Percentiles rank a stretch among this genome's conserved stretches.
phyloP scores from a whole-genome alignment of 495 filamentous ascomycete genomes.

The Aspergillus nanangensis region DNA sequence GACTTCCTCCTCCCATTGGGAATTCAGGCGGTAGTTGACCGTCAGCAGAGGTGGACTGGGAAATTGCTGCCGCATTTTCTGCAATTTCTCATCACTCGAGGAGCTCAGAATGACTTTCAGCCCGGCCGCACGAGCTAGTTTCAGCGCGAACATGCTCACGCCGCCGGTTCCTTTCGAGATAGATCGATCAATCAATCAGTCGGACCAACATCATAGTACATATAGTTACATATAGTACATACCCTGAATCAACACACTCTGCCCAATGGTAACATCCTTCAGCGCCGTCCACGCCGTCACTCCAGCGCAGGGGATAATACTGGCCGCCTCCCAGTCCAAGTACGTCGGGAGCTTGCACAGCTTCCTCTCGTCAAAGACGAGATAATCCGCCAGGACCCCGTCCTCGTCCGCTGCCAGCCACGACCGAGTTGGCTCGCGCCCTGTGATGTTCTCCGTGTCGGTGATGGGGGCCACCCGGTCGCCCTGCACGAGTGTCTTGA shows the following conservation, averaged over 20 bases:
- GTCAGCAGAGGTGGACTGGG: slow-evolving; percentile 17
- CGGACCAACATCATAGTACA: too few relatives aligned
- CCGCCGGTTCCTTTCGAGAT: slow-evolving; percentile 27
- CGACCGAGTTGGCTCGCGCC: slow-evolving; percentile 14
- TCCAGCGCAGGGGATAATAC: slow-evolving; percentile 32
- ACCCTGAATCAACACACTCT: slow-evolving; percentile 40
- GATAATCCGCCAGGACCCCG: slow-evolving; percentile 30
- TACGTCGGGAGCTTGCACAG: slow-evolving; percentile 24
- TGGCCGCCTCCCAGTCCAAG: slow-evolving; percentile 26
- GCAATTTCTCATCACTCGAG: slow-evolving; percentile 30
- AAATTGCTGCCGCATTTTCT: slow-evolving; percentile 15
- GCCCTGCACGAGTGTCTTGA: slow-evolving; percentile 20
- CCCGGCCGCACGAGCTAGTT: slow-evolving; percentile 28
- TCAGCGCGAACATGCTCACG: slow-evolving; percentile 30
- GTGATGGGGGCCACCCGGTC: slow-evolving; percentile 26
- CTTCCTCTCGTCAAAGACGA: slow-evolving; percentile 28
- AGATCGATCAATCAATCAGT: not conserved
- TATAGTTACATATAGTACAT: too few relatives aligned
- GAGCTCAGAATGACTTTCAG: slow-evolving; percentile 30
- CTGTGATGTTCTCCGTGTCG: slow-evolving; percentile 27
- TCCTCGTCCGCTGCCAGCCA: slow-evolving; percentile 35
- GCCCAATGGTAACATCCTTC: slow-evolving; percentile 24
- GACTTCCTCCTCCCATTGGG: slow-evolving; percentile 32
- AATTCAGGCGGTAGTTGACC: slow-evolving; percentile 28
- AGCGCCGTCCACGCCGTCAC: slow-evolving; percentile 38